Base-by-base conservation (phyloP, 2,329 filamentous ascomycete species). In the Aspergillus sp. region DNA sequence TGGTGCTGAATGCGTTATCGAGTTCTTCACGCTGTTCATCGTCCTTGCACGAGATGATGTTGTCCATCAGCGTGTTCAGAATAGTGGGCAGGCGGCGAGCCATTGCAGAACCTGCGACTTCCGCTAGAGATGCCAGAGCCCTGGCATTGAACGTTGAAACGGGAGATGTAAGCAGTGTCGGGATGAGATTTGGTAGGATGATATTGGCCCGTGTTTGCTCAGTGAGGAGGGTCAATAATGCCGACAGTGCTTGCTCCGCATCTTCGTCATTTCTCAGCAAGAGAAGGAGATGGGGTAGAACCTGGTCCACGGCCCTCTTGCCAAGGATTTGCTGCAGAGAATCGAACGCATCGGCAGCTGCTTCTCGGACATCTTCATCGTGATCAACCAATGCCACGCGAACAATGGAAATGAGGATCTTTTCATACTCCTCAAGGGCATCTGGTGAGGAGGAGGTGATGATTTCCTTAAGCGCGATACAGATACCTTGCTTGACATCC, bases 341-440 rank as follows among this genome's bases (percentile, higher is more conserved):
- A 74, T 99, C 95, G 70, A 99, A 99, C 2, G 95, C 95, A 75
- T 99, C 95, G 20, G 96, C 95, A 24, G 96, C 95, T 57, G 95
- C 91, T 74, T 99, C 95, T 72, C 95, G 85, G 48, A 99, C 96
- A 58, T 96, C 91, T 60, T 86, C 85, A 70, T 97, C 89, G 11
- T 87, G 87, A 74, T 99, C 96, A 48, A 93, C 96, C 54, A 99
- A 83, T 24, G 93, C 95, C 45, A 91, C 92, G 52, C 95, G 89
- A 48, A 99, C 91, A 56, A 98, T 93, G 15, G 92, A 92, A 64
- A 98, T 96, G 59, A 99, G 85, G 3, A 89, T 93, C 81, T 95
- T 95, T 73, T 99, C 93, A 70, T 97, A 93, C 62, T 96, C 92
- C 71, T 96, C 92, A 43, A 99, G 81, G 38, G 92, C 88, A 60